Base-by-base conservation (phyloP, 2,329 filamentous ascomycete species). In the Cladosporium sp. region DNA sequence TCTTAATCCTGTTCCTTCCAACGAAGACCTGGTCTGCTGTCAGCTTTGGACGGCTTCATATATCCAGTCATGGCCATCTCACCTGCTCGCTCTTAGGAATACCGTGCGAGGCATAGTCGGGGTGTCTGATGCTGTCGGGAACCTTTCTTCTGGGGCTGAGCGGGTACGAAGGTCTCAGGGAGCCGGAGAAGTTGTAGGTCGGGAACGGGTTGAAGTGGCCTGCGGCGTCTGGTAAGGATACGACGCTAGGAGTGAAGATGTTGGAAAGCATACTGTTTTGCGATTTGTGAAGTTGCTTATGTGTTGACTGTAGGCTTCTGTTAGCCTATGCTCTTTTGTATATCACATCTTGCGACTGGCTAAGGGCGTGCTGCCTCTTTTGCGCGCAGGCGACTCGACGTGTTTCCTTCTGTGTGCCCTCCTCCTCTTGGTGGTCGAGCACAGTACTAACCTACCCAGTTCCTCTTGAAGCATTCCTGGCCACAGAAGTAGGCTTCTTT, bases 401-500 rank as follows among this genome's bases (percentile, higher is more conserved):
- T 22, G 18, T 18, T 5, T 12, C 20, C 8, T 22, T 7, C 12
- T 15, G 7, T 7, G 37, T 48, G 45, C 45, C 45, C 37, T 48
- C 37, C 37, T 48, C 37, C 45, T 48, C 45, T 41, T 48, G 13
- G 18, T 34, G 15, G 22, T 11, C 38, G 48, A 39, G 40, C 48
- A 39, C 34, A 48, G 34, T 54, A 64, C 59, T 62, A 54, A 66
- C 66, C 59, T 83, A 97, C 93, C 93, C 93, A 99, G 77, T 90
- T 99, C 71, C 84, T 86, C 79, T 96, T 97, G 75, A 99, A 99
- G 77, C 93, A 99, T 62, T 97, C 93, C 71, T 99, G 93, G 22
- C 90, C 90, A 76, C 93, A 99, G 75, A 97, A 99, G 73, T 84
- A 96, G 74, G 89, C 95, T 65, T 93, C 89, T 67, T 91, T 85